Base-by-base conservation (phyloP, 192 early-diverging fungal species). In the Backusella liffmaniae region DNA sequence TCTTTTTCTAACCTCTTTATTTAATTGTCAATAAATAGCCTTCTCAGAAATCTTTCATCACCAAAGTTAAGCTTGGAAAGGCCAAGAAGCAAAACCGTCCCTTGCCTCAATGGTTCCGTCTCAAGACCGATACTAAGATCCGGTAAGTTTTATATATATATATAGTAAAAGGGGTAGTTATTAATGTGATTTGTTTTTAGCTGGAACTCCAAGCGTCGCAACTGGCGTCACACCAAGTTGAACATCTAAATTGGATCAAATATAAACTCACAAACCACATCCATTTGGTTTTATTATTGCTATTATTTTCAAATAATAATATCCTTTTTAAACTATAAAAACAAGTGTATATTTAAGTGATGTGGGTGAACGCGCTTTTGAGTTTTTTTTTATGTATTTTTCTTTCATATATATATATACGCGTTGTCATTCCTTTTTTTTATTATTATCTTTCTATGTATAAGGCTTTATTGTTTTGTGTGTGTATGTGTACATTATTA, bases 191-290 rank as follows among this genome's bases (percentile, higher is more conserved):
- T 4, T 44, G 4, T 39, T 10, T 65, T 46, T 37, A 95, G 95
- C 77, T 99, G 96, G 93, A 99, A 97, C 91, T 89, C 94, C 79
- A 99, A 99, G 95, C 92, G 97, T 76, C 93, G 96, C 75, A 91
- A 98, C 94, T 99, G 97, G 97, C 94, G 97, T 88, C 93, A 94
- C 83, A 98, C 94, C 85, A 98, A 99, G 93, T 89, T 97, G 79
- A 92, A 93, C 87, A 80, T 97, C 78, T 98, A 96, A 96, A 69
- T 69, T 62, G 56, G 56, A 62, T 62, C 56, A 62, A 29, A 62
- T 62, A 62, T 62, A 62, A 49, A 49, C 46, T 7, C 42, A 56
- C 18, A 56, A 37, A 23, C 53, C 21, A 56, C 21, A 56, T 23
- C 37, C 37, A 56, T 56, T 56, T 56, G 53, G 53, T 56, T 56